Evolutionary conservation across 805 yeast species (phyloP).

Genomic region (Starmerella kuoi): DNA sequence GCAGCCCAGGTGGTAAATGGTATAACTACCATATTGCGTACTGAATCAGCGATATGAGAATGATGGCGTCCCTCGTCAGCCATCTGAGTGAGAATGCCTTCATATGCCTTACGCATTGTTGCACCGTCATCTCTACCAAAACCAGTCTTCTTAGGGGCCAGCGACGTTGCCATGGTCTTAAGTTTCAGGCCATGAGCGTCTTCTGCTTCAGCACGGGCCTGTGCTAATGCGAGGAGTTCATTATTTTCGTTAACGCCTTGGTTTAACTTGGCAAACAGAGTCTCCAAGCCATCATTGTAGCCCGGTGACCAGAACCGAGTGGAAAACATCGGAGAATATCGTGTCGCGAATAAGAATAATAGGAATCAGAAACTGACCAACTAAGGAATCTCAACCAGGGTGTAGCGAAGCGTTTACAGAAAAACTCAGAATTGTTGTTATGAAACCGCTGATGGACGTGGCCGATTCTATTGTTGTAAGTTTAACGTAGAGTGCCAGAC

Average conservation of each 20-base stretch:
- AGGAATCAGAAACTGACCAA: no score
- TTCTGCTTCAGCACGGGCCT: conserved; percentile 63
- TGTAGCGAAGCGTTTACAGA: no score
- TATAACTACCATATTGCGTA: conserved; percentile 45
- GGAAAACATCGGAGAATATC: no score
- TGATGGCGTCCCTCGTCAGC: conserved; percentile 47
- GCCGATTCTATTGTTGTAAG: no score
- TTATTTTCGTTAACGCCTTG: conserved; percentile 59
- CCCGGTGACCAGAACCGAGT: conserved; percentile 24
- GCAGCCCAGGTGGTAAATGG: conserved; percentile 68
- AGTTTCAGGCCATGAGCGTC: conserved; percentile 49
- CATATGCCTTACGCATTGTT: conserved; percentile 50
- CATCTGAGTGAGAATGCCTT: conserved; percentile 45
- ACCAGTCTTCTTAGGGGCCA: conserved; percentile 33
- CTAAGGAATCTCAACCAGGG: no score
- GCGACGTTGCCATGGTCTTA: conserved; percentile 30
- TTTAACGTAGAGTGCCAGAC: no score
- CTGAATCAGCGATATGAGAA: conserved; percentile 47
- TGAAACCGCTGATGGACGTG: no score
- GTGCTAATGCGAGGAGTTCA: conserved; percentile 52
- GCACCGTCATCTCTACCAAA: conserved; percentile 51
- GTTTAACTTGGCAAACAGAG: conserved; percentile 30
- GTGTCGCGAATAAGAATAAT: no score
- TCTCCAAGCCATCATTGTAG: conserved; percentile 26
- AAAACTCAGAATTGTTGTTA: no score